These are phyloP conservation scores for Colletotrichum melonis DNA, from an alignment of 2,329 filamentous ascomycete species.

Conservation along the genomic window DNA sequence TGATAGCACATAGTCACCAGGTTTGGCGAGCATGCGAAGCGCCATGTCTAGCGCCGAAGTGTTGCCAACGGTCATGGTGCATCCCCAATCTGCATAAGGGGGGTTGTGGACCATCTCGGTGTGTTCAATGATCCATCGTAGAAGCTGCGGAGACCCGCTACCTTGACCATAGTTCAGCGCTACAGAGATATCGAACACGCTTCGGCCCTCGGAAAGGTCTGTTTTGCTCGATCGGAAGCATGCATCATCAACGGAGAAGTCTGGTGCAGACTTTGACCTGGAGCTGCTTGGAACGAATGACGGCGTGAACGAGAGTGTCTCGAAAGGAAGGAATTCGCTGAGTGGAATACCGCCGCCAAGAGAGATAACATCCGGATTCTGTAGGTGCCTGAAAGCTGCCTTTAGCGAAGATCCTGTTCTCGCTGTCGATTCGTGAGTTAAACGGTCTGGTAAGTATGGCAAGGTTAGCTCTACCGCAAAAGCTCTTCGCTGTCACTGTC, in stretches of 20 bases:
- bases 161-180: slow-evolving; percentile 82
- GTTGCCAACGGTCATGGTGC: slow-evolving; percentile 61
- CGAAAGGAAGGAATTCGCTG: slow-evolving; percentile 5
- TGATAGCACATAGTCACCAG: not conserved
- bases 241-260: not conserved
- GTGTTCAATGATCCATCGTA: slow-evolving; percentile 80
- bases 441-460: not conserved
- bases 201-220: not conserved
- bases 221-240: not conserved
- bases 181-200: slow-evolving; percentile 49
- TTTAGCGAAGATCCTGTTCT: not conserved
- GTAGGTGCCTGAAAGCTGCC: slow-evolving; percentile 6
- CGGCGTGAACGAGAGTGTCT: not conserved
- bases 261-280: not conserved
- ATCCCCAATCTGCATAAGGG: slow-evolving; percentile 79
- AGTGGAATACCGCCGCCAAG: slow-evolving; percentile 3
- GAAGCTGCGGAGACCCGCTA: slow-evolving; percentile 75
- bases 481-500: not conserved
- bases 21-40: not conserved
- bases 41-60: not conserved
- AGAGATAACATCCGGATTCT: slow-evolving; percentile 3
- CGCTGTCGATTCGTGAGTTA: not conserved
- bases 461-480: not conserved
- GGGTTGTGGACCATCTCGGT: slow-evolving; percentile 80
- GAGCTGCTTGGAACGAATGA: not conserved